Conservation (phyloP, 2,329 filamentous ascomycete genomes). For the Cladorrhinum sp. region DNA sequence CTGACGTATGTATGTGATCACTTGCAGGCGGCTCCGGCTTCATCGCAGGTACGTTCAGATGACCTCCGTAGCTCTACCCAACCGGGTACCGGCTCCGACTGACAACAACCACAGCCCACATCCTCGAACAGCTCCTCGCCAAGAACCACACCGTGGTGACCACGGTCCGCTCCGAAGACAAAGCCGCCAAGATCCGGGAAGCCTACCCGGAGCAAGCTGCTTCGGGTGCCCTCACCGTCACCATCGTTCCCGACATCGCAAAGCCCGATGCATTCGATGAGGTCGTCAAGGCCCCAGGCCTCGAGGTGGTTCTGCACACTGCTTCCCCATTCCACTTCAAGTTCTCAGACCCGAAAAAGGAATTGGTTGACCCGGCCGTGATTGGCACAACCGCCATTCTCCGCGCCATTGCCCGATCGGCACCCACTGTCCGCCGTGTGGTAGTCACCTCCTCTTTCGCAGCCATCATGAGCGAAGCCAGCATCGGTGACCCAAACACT, state of each 20-base stretch:
- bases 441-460: constrained; percentile 60
- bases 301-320: constrained; percentile 58
- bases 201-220: constrained; percentile 43
- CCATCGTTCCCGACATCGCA: constrained; percentile 76
- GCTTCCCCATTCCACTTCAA: constrained; percentile 59
- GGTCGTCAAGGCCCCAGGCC: constrained; percentile 47
- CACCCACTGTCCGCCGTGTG: constrained; percentile 65
- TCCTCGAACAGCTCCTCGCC: constrained; percentile 52
- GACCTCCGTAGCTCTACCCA: neutral
- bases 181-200: constrained; percentile 49
- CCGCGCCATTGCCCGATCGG: constrained; percentile 60
- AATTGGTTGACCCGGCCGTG: constrained; percentile 57
- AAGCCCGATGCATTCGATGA: constrained; percentile 69
- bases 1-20: constrained; percentile 10
- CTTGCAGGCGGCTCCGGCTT: constrained; percentile 49
- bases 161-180: constrained; percentile 53
- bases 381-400: constrained; percentile 66
- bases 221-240: constrained; percentile 43
- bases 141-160: constrained; percentile 52
- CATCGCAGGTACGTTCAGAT: constrained; percentile 42
- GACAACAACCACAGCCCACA: constrained; percentile 42
- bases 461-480: constrained; percentile 43
- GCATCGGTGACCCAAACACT: constrained; percentile 37
- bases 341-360: constrained; percentile 47
- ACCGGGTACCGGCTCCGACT: neutral